These are phyloP conservation scores for Pogostemon cablin DNA, from an alignment of 257 asterid genomes.

Conservation along the genomic window DNA sequence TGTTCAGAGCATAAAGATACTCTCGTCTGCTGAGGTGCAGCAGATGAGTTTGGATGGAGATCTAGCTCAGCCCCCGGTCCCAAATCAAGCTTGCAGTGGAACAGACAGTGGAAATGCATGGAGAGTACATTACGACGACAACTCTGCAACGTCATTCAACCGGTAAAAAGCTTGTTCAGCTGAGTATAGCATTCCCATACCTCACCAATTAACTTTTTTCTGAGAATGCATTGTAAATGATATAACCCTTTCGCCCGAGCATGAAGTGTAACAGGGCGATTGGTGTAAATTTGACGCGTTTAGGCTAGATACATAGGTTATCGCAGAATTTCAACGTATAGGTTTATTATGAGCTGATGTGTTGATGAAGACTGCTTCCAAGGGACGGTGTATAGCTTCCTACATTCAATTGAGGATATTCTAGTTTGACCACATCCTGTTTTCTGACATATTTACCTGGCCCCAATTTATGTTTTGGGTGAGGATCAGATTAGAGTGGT, in stretches of 20 bases:
- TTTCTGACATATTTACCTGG: background rate
- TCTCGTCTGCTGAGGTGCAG: slow-evolving; percentile 90
- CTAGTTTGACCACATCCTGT: slow-evolving; percentile 8
- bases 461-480: background rate
- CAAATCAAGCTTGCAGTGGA: slow-evolving; percentile 88
- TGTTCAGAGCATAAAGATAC: slow-evolving; percentile 89
- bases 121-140: slow-evolving; percentile 71
- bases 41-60: slow-evolving; percentile 97
- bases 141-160: slow-evolving; percentile 76
- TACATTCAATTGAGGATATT: slow-evolving; percentile 11
- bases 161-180: slow-evolving; percentile 38
- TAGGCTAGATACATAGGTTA: slow-evolving; percentile 36
- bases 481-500: slow-evolving; percentile 8
- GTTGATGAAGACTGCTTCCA: slow-evolving; percentile 28
- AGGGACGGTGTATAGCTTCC: slow-evolving; percentile 37
- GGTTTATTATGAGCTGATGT: slow-evolving; percentile 27
- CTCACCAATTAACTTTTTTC: slow-evolving; percentile 22
- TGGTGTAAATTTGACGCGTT: slow-evolving; percentile 38
- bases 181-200: slow-evolving; percentile 10
- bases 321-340: slow-evolving; percentile 14
- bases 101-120: slow-evolving; percentile 88
- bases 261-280: slow-evolving; percentile 24
- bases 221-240: slow-evolving; percentile 36
- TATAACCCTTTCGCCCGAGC: slow-evolving; percentile 32
- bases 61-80: slow-evolving; percentile 60